phyloP scores from a whole-genome alignment of 108 stramenopile genomes.

The Chaetoceros tenuissimus region DNA sequence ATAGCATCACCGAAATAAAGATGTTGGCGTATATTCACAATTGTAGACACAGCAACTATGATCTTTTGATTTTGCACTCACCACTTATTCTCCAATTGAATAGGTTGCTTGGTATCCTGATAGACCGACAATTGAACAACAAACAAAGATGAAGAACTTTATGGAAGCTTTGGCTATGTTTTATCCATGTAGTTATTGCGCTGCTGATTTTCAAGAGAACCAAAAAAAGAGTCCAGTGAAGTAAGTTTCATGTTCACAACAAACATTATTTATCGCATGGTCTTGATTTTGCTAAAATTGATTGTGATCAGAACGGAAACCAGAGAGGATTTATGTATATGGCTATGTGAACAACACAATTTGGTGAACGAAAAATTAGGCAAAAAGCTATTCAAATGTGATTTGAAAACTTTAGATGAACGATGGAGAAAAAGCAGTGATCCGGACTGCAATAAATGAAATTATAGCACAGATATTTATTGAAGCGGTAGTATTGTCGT shows the following conservation, averaged over 20 bases:
- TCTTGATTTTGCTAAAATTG: constrained; percentile 6
- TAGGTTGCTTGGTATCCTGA: constrained; percentile 85
- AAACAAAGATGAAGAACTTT: constrained; percentile 48
- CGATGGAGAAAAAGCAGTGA: constrained; percentile 72
- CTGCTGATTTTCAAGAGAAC: constrained; percentile 67
- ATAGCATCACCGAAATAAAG: too few species aligned
- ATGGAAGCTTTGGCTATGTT: constrained; percentile 58
- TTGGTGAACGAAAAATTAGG: constrained; percentile 76
- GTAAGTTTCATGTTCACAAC: constrained; percentile 20
- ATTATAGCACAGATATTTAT: not conserved
- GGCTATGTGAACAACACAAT: constrained; percentile 87
- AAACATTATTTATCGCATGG: not conserved
- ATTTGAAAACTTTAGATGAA: constrained; percentile 68
- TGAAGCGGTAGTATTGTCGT: not conserved
- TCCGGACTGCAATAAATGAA: constrained; percentile 39
- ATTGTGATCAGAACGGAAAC: constrained; percentile 36
- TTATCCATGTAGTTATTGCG: constrained; percentile 83
- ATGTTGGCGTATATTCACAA: too few species aligned
- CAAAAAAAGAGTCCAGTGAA: constrained; percentile 46
- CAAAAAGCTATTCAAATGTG: constrained; percentile 62
- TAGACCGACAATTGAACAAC: constrained; percentile 49
- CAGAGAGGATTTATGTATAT: constrained; percentile 64
- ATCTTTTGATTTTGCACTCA: constrained; percentile 1
- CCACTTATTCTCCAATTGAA: not conserved
- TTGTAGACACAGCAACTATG: not conserved